These are phyloP conservation scores for Ettlia oleoabundans DNA, from an alignment of 139 green algal species.

Conservation along the genomic window DNA sequence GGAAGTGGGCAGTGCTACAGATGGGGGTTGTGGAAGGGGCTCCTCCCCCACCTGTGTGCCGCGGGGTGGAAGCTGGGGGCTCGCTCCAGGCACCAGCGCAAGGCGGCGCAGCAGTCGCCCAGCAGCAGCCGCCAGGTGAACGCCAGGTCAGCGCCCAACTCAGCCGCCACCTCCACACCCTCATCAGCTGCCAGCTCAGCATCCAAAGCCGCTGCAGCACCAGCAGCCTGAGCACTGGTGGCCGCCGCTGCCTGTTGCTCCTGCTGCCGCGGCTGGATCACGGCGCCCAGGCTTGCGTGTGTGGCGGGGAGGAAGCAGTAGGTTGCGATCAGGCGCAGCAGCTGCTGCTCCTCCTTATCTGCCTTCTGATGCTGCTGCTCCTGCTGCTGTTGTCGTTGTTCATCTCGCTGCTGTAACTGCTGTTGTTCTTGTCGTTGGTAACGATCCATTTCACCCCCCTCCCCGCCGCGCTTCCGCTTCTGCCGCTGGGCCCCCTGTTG, in stretches of 20 bases:
- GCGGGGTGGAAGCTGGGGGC: conserved; percentile 11
- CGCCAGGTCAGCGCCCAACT: neutral
- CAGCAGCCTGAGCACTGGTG: neutral
- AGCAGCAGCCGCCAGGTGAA: neutral
- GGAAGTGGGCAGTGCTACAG: too few relatives aligned
- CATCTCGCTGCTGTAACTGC: too few relatives aligned
- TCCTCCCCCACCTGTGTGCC: neutral
- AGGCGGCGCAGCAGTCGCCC: conserved; percentile 20
- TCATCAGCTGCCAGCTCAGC: neutral
- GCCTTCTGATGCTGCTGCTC: neutral
- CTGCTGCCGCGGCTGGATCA: neutral
- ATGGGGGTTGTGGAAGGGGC: too few relatives aligned
- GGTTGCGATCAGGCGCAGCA: conserved; percentile 1
- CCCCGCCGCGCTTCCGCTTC: neutral
- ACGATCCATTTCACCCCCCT: neutral
- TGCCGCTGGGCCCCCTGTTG: neutral
- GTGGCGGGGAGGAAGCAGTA: conserved; percentile 28
- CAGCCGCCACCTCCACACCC: too few relatives aligned
- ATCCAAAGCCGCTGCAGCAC: neutral
- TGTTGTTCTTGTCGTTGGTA: too few relatives aligned
- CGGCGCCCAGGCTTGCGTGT: neutral
- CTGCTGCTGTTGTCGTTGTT: too few relatives aligned
- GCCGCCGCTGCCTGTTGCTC: neutral
- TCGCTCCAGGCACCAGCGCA: conserved; percentile 19
- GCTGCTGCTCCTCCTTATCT: neutral